Evolutionary conservation across 495 filamentous ascomycete genomes (phyloP).

Genomic region (Podospora didyma): DNA sequence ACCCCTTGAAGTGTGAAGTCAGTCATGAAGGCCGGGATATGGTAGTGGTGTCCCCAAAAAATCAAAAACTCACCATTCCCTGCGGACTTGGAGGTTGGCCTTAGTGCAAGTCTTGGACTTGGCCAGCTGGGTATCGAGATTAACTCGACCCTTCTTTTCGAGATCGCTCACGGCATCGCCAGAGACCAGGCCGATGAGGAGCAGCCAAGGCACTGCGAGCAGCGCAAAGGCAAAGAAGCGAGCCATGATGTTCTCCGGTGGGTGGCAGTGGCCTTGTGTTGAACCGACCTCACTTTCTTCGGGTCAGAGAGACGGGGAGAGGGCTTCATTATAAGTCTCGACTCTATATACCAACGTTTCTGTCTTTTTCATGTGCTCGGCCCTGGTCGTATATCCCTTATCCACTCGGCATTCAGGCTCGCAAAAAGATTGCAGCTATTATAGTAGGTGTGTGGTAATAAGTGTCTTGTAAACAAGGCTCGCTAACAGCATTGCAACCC

Average conservation of each 20-base stretch:
- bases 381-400: not conserved
- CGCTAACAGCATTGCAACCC: slow-evolving; percentile 4
- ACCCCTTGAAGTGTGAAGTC: slow-evolving; percentile 36
- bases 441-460: not conserved
- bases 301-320: not conserved
- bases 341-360: not conserved
- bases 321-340: not conserved
- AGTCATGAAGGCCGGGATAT: not conserved
- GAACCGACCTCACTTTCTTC: not conserved
- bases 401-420: not conserved
- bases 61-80: slow-evolving; percentile 44
- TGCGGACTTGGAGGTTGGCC: slow-evolving; percentile 41
- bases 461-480: slow-evolving; percentile 9
- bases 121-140: slow-evolving; percentile 35
- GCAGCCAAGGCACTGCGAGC: slow-evolving; percentile 25
- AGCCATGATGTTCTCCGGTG: slow-evolving; percentile 18
- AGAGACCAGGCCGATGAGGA: slow-evolving; percentile 19
- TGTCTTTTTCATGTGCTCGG: not conserved
- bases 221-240: slow-evolving; percentile 21
- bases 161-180: slow-evolving; percentile 42
- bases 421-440: not conserved
- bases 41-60: not conserved
- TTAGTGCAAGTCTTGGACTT: slow-evolving; percentile 46
- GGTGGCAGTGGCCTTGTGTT: not conserved
- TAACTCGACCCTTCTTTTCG: slow-evolving; percentile 36